Evolutionary conservation across 2,329 filamentous ascomycete species (phyloP).

Genomic region (Chalara sp.): DNA sequence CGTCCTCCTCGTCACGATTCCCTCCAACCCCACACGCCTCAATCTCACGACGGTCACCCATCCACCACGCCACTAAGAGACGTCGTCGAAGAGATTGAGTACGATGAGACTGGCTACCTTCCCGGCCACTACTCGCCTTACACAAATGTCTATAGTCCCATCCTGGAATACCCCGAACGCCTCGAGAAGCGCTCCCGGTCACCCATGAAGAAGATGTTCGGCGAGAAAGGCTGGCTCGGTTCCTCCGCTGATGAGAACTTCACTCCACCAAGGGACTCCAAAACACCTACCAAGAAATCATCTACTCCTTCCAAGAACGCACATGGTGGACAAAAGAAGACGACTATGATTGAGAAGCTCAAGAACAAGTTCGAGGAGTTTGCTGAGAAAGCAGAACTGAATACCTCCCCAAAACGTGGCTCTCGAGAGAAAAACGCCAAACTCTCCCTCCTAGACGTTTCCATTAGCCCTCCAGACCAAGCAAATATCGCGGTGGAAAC

Average conservation of each 20-base stretch:
- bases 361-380: slow-evolving; percentile 24
- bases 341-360: slow-evolving; percentile 22
- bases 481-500: slow-evolving; percentile 24
- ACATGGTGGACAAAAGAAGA: slow-evolving; percentile 11
- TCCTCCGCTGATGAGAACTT: slow-evolving; percentile 15
- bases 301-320: slow-evolving; percentile 7
- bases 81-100: slow-evolving; percentile 8
- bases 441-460: slow-evolving; percentile 17
- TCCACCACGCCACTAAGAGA: slow-evolving; percentile 10
- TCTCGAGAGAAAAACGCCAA: slow-evolving; percentile 11
- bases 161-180: neutral
- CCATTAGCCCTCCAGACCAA: slow-evolving; percentile 21
- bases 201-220: slow-evolving; percentile 29
- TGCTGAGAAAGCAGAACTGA: slow-evolving; percentile 25
- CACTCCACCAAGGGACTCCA: slow-evolving; percentile 1
- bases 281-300: slow-evolving; percentile 8
- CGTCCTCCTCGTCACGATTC: neutral
- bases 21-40: neutral
- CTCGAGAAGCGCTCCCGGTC: slow-evolving; percentile 23
- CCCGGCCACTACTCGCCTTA: neutral
- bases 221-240: slow-evolving; percentile 26
- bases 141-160: neutral
- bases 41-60: neutral
- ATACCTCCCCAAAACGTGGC: slow-evolving; percentile 5
- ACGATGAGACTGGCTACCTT: neutral